Evolutionary conservation across 2,329 filamentous ascomycete genomes (phyloP), one percentile per base, ranked within the genome.

Genomic region (Microcera coccophila): DNA sequence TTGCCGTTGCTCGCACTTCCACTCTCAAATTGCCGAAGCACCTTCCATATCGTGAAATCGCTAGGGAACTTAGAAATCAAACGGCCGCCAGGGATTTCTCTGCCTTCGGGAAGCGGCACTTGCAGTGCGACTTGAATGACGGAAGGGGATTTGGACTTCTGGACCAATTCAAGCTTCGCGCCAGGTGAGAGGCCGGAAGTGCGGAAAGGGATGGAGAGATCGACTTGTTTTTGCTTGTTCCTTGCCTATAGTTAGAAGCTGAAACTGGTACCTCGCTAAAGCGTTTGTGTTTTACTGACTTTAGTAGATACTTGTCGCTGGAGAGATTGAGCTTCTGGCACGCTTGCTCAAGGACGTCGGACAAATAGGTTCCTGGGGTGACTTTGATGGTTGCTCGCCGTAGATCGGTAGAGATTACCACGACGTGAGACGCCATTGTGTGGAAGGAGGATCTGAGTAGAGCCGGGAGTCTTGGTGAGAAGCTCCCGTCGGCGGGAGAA

Each of bases 81-180:
- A 21, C 90, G 81, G 18, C 82, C 80, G 51, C 79, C 81, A 2
- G 82, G 76, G 16, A 78, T 73, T 37, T 76, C 72, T 34, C 71
- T 72, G 16, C 77, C 81, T 60, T 93, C 85, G 17, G 82, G 79
- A 26, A 83, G 76, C 3, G 89, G 87, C 20, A 96, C 72, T 61
- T 95, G 87, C 11, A 98, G 72, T n/a, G 88, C 91, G 32, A 98
- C 85, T 31, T 85, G 90, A 42, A 98, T 85, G 36, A 85, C 85
- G 2, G 88, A 84, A 1, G 90, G 85, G 0, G 90, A 93, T 44
- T 87, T 87, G 35, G 90, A 93, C 45, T 85, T 83, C 61, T 88
- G 83, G 17, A 96, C 85, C 38, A 98, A 85, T 62, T 97, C 90
- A 45, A 98, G 81, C 62, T 94, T 95, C 45, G 93, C 91, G 48